Evolutionary conservation across 257 asterid genomes (phyloP).

Genomic region (Penstemon newberryi): DNA sequence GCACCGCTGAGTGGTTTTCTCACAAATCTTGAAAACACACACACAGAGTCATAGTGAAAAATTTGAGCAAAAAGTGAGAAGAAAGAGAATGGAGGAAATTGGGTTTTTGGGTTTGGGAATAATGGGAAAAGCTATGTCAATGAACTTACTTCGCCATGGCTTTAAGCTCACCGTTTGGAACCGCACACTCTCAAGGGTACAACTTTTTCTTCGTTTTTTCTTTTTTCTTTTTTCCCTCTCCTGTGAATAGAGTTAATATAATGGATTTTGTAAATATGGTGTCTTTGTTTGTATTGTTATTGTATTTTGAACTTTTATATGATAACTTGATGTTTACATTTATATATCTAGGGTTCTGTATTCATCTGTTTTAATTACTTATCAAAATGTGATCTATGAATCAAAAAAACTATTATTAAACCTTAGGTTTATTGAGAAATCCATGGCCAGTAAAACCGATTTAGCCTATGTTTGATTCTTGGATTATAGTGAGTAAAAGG

Average conservation of each 20-base stretch:
- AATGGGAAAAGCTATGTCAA: slow-evolving; percentile 98
- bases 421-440: not conserved
- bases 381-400: not conserved
- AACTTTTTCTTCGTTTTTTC: not conserved
- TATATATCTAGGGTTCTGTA: not conserved
- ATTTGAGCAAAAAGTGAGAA: not conserved
- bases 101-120: slow-evolving; percentile 95
- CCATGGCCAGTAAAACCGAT: not conserved
- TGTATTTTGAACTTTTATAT: not conserved
- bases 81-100: slow-evolving; percentile 66
- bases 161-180: slow-evolving; percentile 97
- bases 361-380: slow-evolving; percentile 8
- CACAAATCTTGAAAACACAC: not conserved
- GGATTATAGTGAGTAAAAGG: too few species aligned
- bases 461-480: too few species aligned
- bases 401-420: not conserved
- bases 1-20: not conserved
- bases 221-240: not conserved
- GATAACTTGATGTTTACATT: slow-evolving; percentile 7
- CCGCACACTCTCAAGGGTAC: slow-evolving; percentile 86
- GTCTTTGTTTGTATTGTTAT: not conserved
- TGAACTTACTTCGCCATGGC: slow-evolving; percentile 89
- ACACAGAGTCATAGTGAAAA: not conserved
- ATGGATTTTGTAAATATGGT: not conserved
- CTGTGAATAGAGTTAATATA: not conserved